Evolutionary conservation across 805 yeast genomes (phyloP), one percentile per base, ranked within the genome.

Genomic region (Candida maltosa): DNA sequence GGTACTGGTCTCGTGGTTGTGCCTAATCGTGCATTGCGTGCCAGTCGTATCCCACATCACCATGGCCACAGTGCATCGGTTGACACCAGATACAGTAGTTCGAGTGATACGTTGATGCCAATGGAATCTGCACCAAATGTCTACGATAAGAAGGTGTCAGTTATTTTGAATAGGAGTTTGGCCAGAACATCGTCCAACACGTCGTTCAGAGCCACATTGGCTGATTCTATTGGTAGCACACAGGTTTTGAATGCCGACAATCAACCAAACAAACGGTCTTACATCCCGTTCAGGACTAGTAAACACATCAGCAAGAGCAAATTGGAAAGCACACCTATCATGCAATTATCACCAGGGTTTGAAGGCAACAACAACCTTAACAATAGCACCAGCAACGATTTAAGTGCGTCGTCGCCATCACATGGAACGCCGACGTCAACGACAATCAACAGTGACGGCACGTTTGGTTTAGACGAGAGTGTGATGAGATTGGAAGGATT

Each of bases 111-210:
- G 16, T 56, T 69, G 4, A 65, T 70, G 15, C 76, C 78, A n/a
- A 69, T 70, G 43, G 88, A 82, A 42, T 76, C 83, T 2, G 88
- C 82, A 1, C 89, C 93, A 0, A 84, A 79, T 48, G 72, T 84
- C 1, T 84, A 84, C 51, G 94, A 84, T 52, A 82, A 80, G 55
- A 83, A 83, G 54, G 93, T 83, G 2, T 78, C 87, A 19, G 74
- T 78, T n/a, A 81, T 84, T 31, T 64, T 84, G 51, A 83, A 82
- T 51, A 65, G 82, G 44, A 81, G 87, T 43, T 65, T 84, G 51
- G 86, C 87, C 2, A 62, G 87, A 38, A 77, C 87, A 0, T 80
- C 83, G 12, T 83, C 94, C 0, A 81, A 81, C 32, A 71, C 86
- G 1, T 84, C 94, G 3, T 87, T 87, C 68, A 80, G 81, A 52